Conservation (phyloP, 495 filamentous ascomycete species). For the Podospora sp. region DNA sequence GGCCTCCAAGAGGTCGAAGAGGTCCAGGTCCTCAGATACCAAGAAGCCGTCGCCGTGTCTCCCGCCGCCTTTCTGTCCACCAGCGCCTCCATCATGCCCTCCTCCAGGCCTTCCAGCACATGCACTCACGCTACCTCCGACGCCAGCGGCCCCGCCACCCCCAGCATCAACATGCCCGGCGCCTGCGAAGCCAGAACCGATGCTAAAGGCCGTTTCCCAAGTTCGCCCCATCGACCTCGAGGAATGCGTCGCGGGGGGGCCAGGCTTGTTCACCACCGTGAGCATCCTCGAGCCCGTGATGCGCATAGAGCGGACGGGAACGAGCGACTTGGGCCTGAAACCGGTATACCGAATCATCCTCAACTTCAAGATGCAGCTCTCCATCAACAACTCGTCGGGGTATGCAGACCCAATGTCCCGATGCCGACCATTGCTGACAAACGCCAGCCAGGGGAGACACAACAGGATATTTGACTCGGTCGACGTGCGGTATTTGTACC, state of each 20-base stretch:
- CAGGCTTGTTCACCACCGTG: conserved; percentile 23
- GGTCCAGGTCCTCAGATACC: neutral
- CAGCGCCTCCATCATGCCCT: neutral
- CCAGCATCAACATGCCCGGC: neutral
- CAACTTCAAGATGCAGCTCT: conserved; percentile 26
- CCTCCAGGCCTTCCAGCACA: neutral
- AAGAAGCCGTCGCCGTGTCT: too few species aligned
- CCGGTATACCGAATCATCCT: conserved; percentile 27
- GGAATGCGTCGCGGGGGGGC: conserved; percentile 23
- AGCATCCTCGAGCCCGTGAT: conserved; percentile 32
- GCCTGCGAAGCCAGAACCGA: neutral
- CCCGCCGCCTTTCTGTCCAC: neutral
- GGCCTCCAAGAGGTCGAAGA: neutral
- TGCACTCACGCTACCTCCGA: neutral
- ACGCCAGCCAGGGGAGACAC: conserved; percentile 20
- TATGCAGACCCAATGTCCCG: neutral
- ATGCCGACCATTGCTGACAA: neutral
- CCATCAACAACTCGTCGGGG: conserved; percentile 20
- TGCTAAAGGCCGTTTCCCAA: conserved; percentile 19
- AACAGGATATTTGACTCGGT: conserved; percentile 32
- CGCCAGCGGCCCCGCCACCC: neutral
- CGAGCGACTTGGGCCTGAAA: conserved; percentile 1
- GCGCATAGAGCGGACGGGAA: conserved; percentile 27
- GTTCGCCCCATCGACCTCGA: conserved; percentile 28
- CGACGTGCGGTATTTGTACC: conserved; percentile 29